Conservation (phyloP, 2,329 filamentous ascomycete genomes). For the Byssothecium circinans region DNA sequence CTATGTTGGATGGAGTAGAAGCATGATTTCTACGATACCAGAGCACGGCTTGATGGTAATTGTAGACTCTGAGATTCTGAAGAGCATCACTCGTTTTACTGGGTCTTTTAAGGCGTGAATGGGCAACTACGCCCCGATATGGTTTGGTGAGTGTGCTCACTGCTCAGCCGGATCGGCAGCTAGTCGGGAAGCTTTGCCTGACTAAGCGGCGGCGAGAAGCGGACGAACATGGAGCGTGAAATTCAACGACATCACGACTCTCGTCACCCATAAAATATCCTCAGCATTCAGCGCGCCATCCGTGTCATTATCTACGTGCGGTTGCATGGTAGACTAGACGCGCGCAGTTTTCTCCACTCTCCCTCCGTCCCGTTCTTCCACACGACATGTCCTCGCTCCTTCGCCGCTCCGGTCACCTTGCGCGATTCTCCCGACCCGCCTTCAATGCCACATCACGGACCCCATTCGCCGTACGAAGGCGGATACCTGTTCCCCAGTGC, state of each 20-base stretch:
- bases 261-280: slow-evolving; percentile 4
- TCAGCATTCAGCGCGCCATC: slow-evolving; percentile 12
- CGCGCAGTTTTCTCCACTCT: slow-evolving; percentile 10
- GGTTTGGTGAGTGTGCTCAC: too few species aligned
- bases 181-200: not conserved
- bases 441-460: slow-evolving; percentile 56
- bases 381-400: slow-evolving; percentile 67
- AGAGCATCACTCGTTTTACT: too few species aligned
- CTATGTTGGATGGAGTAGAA: too few species aligned
- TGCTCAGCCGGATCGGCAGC: not conserved
- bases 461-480: slow-evolving; percentile 40
- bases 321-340: slow-evolving; percentile 20
- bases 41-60: too few species aligned
- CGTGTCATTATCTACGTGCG: slow-evolving; percentile 5
- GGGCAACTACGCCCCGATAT: too few species aligned
- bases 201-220: slow-evolving; percentile 2
- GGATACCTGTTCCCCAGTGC: slow-evolving; percentile 46
- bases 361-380: slow-evolving; percentile 16
- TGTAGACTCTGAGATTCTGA: too few species aligned
- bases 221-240: slow-evolving; percentile 4
- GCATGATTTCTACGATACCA: too few species aligned
- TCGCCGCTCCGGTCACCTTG: slow-evolving; percentile 67
- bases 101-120: too few species aligned
- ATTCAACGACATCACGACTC: slow-evolving; percentile 10
- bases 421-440: slow-evolving; percentile 62